A percentile compares a stretch with the other conserved stretches of the same genome.
phyloP scores from a whole-genome alignment of 306 rosid species.

The Pyrus communis region DNA sequence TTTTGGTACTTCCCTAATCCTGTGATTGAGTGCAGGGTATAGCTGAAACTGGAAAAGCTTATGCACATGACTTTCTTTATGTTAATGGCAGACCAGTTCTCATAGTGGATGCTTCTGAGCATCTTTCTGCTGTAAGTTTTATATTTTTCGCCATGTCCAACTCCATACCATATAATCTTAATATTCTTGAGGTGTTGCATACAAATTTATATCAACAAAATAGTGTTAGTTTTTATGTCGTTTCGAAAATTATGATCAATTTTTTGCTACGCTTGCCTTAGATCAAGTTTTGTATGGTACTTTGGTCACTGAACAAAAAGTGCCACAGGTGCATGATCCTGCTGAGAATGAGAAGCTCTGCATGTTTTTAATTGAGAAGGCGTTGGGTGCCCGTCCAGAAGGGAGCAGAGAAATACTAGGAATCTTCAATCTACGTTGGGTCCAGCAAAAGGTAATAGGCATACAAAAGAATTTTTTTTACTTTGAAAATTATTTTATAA shows the following conservation, averaged over 20 bases:
- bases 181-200: not conserved
- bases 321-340: constrained; percentile 50
- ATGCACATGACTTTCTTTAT: constrained; percentile 69
- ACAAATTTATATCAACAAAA: not conserved
- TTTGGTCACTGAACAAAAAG: not conserved
- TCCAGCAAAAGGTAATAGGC: too few relatives aligned
- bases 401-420: constrained; percentile 54
- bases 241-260: too few relatives aligned
- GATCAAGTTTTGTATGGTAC: too few relatives aligned
- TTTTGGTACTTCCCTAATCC: too few relatives aligned
- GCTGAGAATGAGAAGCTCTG: constrained; percentile 68
- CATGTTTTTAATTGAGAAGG: constrained; percentile 69
- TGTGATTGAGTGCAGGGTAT: constrained; percentile 7
- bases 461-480: too few relatives aligned
- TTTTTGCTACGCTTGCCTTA: too few relatives aligned
- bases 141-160: not conserved
- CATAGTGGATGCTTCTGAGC: constrained; percentile 68
- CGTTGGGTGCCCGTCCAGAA: constrained; percentile 55
- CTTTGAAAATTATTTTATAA: too few relatives aligned
- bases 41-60: constrained; percentile 77
- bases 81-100: constrained; percentile 70
- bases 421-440: constrained; percentile 58
- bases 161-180: not conserved
- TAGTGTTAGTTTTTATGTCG: not conserved
- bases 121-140: constrained; percentile 60